A percentile compares a stretch with the other conserved stretches of the same genome.
Evolutionary conservation across 2,329 filamentous ascomycete genomes (phyloP).

Genomic region (Aureobasidium sp.): DNA sequence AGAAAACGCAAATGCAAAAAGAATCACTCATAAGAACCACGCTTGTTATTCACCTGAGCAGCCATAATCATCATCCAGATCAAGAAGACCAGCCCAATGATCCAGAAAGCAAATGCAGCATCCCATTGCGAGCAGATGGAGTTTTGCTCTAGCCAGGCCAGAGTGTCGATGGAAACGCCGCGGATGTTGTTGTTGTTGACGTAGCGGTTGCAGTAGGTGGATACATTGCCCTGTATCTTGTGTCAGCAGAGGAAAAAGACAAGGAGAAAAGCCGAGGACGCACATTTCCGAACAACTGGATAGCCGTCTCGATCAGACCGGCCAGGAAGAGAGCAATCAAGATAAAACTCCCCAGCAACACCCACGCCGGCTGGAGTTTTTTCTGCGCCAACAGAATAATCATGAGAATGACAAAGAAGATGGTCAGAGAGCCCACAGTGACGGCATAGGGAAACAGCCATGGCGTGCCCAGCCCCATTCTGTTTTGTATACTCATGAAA

Average conservation of each 20-base stretch:
- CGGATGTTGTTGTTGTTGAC: slow-evolving; percentile 42
- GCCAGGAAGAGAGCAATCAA: slow-evolving; percentile 54
- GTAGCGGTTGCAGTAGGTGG: slow-evolving; percentile 51
- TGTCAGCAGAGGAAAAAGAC: too few species aligned
- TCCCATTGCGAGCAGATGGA: slow-evolving; percentile 58
- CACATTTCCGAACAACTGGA: slow-evolving; percentile 50
- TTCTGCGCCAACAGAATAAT: slow-evolving; percentile 48
- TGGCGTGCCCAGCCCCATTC: slow-evolving; percentile 48
- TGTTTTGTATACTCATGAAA: slow-evolving; percentile 51
- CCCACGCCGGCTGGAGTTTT: slow-evolving; percentile 49
- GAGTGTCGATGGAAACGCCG: slow-evolving; percentile 46
- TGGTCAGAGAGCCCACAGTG: slow-evolving; percentile 46
- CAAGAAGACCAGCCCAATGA: slow-evolving; percentile 55
- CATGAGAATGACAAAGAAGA: slow-evolving; percentile 52
- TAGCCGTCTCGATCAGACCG: slow-evolving; percentile 53
- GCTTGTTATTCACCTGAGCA: slow-evolving; percentile 17
- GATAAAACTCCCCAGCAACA: slow-evolving; percentile 54
- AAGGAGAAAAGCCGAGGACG: background rate
- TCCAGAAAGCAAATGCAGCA: slow-evolving; percentile 55
- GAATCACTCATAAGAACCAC: slow-evolving; percentile 12
- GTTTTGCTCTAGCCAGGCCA: slow-evolving; percentile 55
- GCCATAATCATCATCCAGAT: slow-evolving; percentile 59
- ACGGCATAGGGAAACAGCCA: slow-evolving; percentile 61
- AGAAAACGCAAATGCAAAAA: background rate
- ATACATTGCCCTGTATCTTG: slow-evolving; percentile 41